A percentile compares a stretch with the other conserved stretches of the same genome.
Evolutionary conservation across 202 grass and related monocot genomes (phyloP).

Genomic region (Cymbopogon flexuosus): DNA sequence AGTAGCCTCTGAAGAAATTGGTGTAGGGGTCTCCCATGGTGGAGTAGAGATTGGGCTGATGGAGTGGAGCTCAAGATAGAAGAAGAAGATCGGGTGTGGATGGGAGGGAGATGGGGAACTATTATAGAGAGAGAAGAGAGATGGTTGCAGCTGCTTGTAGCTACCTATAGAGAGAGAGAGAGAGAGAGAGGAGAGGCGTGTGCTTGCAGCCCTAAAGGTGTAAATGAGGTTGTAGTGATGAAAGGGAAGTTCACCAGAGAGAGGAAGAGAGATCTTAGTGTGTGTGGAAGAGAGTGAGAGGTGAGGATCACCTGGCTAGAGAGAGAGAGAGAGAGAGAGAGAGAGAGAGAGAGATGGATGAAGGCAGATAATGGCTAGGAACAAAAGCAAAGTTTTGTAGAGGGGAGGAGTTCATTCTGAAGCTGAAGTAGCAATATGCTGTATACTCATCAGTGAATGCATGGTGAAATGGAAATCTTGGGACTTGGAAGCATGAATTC

Average conservation of each 20-base stretch:
- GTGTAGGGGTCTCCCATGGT: conserved; percentile 67
- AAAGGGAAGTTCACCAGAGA: conserved; percentile 54
- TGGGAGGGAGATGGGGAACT: conserved; percentile 34
- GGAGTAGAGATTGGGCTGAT: not conserved
- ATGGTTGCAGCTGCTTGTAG: not conserved
- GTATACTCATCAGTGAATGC: conserved; percentile 24
- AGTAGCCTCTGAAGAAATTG: conserved; percentile 64
- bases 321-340: not conserved
- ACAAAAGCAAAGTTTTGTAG: conserved; percentile 32
- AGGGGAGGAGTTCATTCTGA: conserved; percentile 1
- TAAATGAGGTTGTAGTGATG: conserved; percentile 47
- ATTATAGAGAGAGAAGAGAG: conserved; percentile 38
- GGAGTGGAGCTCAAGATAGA: conserved; percentile 30
- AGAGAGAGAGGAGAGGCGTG: conserved; percentile 35
- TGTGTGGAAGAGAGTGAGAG: not conserved
- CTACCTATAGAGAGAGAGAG: not conserved
- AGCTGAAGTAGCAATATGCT: not conserved
- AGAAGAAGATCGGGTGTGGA: conserved; percentile 17
- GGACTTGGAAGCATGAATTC: conserved; percentile 31
- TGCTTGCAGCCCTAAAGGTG: conserved; percentile 53
- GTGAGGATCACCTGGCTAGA: conserved; percentile 47
- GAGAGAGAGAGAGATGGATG: not conserved
- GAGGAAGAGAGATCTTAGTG: not conserved
- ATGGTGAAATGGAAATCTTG: conserved; percentile 34
- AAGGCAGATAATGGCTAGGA: conserved; percentile 30